Conservation (phyloP, 805 yeast genomes). For the Candida glaebosa region DNA sequence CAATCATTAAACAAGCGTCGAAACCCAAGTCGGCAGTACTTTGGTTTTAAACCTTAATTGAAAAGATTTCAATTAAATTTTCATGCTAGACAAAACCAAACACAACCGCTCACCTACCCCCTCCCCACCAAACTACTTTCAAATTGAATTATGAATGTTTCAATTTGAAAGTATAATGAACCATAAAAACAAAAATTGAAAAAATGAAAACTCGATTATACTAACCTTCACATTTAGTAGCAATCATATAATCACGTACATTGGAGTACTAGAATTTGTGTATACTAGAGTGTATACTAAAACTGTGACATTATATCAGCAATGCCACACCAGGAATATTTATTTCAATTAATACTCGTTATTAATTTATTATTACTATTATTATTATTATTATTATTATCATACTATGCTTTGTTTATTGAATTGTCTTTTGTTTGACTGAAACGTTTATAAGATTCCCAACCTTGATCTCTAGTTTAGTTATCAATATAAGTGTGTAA, state of each 20-base stretch:
- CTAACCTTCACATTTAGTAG: background rate
- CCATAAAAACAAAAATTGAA: background rate
- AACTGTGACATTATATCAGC: background rate
- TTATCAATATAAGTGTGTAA: background rate
- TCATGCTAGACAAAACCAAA: background rate
- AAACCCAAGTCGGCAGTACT: background rate
- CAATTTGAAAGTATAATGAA: background rate
- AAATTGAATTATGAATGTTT: background rate
- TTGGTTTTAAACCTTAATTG: background rate
- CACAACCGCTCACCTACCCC: too few species aligned
- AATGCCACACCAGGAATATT: too few species aligned
- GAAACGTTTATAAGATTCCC: background rate
- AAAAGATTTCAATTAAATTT: background rate
- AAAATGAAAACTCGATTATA: too few species aligned
- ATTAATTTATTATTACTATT: background rate
- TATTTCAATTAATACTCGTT: background rate
- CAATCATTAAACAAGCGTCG: slow-evolving; percentile 9
- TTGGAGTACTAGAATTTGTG: background rate
- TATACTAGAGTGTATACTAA: background rate
- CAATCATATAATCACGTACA: too few species aligned
- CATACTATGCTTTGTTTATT: background rate
- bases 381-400: too few species aligned
- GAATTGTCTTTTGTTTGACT: background rate
- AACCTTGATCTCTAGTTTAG: background rate
- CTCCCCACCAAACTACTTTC: too few species aligned